Evolutionary conservation across 129 eudicot genomes (phyloP), one percentile per base, ranked within the genome.

Genomic region (Escallonia rubra): DNA sequence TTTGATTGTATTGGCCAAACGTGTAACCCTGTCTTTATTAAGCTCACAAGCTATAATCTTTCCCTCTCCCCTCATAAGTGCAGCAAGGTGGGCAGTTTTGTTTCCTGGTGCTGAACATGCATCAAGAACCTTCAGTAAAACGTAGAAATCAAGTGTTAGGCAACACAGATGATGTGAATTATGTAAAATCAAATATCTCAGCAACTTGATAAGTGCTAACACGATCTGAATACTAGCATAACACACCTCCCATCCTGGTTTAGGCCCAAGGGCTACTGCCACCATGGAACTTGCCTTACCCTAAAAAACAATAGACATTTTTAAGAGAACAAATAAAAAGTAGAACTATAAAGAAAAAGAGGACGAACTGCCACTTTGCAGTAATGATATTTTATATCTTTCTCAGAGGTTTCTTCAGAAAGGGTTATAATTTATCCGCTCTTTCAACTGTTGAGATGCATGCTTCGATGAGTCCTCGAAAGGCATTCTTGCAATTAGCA

Each of bases 41-140:
- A 86, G 86, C 76, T 93, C 98, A 82, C 96, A 93, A 60, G 98
- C 98, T 63, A 82, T 74, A 59, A 93, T 66, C 67, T 76, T 93
- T 46, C 98, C 96, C 64, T 86, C 75, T 54, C 96, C 96, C 72
- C 77, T 83, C 96, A 89, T 86, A 55, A 93, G 87, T 23, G 96
- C 95, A 47, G 96, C 87, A 52, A 93, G 86, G 72, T 93, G 98
- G 15, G 89, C 78, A 13, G 98, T 93, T 80, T 93, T 93, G 75
- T 93, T 93, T 61, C 98, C 98, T 50, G 98, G 98, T 50, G 98
- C 98, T 53, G 98, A 79, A 77, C 98, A 93, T 48, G 98, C 98
- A 79, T 93, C 98, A 68, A 93, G 83, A 68, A 93, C 96, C 96
- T 89, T 85, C 73, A 78, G 45, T 47, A 76, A 55, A 67, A 50